phyloP scores from a whole-genome alignment of 2,329 filamentous ascomycete species.

The Juglanconis sp. region DNA sequence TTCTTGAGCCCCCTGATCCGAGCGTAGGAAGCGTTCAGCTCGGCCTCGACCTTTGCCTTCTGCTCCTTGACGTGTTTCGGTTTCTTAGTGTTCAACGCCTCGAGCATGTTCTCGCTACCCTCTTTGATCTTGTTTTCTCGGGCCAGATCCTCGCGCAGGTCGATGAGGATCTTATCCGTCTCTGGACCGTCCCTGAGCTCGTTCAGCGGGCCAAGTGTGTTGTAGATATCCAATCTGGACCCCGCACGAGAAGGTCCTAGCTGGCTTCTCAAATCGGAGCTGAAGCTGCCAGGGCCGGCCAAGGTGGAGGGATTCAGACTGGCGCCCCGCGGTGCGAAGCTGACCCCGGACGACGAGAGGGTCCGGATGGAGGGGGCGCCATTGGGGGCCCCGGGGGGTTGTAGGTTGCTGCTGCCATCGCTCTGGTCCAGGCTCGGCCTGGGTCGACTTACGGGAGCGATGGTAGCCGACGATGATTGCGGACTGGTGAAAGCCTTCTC shows the following conservation, averaged over 20 bases:
- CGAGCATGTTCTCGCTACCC: constrained; percentile 95
- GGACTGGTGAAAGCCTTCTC: constrained; percentile 44
- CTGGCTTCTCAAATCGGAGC: constrained; percentile 75
- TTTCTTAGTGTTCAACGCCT: constrained; percentile 91
- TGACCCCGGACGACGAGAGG: constrained; percentile 52
- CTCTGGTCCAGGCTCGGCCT: constrained; percentile 56
- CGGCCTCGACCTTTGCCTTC: constrained; percentile 74
- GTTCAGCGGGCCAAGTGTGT: constrained; percentile 53
- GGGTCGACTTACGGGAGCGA: constrained; percentile 33
- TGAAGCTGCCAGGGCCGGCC: constrained; percentile 77
- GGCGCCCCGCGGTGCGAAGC: constrained; percentile 63
- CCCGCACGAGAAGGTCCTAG: constrained; percentile 64
- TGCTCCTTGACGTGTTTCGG: constrained; percentile 92
- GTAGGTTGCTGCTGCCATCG: constrained; percentile 41
- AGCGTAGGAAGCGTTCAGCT: constrained; percentile 83
- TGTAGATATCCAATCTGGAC: constrained; percentile 50
- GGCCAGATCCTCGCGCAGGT: constrained; percentile 79
- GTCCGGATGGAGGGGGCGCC: constrained; percentile 40
- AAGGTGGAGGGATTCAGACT: constrained; percentile 66
- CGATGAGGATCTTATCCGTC: constrained; percentile 70
- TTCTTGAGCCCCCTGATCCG: constrained; percentile 60
- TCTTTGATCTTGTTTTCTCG: constrained; percentile 98
- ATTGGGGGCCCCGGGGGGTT: constrained; percentile 41
- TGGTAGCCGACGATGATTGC: constrained; percentile 38
- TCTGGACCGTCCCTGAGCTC: constrained; percentile 56